Conservation (phyloP, 192 early-diverging fungal genomes). For the Umbelopsis vinacea region DNA sequence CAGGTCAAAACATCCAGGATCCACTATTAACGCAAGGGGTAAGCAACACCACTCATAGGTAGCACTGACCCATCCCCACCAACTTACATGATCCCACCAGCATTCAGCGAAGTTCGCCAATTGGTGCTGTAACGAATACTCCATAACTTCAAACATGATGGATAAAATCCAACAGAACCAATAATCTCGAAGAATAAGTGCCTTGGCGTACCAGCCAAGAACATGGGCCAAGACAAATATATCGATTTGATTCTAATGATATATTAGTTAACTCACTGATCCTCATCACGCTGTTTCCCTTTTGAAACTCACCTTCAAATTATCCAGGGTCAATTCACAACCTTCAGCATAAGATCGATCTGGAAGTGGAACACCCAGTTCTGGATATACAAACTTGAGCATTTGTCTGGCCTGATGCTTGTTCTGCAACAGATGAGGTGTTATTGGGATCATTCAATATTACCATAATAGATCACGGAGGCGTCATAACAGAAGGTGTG, state of each 20-base stretch:
- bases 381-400: constrained; percentile 80
- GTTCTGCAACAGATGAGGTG: constrained; percentile 56
- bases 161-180: constrained; percentile 97
- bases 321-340: constrained; percentile 80
- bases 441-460: neutral
- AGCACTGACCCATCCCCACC: too few relatives aligned
- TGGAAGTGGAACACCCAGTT: constrained; percentile 79
- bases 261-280: neutral
- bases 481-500: neutral
- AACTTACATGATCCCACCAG: constrained; percentile 96
- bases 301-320: constrained; percentile 60
- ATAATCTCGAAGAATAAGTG: constrained; percentile 90
- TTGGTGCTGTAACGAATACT: constrained; percentile 95
- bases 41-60: neutral
- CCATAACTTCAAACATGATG: constrained; percentile 92
- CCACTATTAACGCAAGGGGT: constrained; percentile 60
- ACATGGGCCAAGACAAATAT: constrained; percentile 93
- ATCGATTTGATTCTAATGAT: constrained; percentile 77
- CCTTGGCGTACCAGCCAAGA: constrained; percentile 93
- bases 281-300: neutral
- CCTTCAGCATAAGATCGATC: constrained; percentile 92
- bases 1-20: constrained; percentile 89
- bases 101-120: constrained; percentile 98
- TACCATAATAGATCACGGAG: neutral
- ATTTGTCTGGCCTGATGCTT: constrained; percentile 83